Evolutionary conservation across 192 early-diverging fungal species (phyloP).

Genomic region (Coemansia sp.): DNA sequence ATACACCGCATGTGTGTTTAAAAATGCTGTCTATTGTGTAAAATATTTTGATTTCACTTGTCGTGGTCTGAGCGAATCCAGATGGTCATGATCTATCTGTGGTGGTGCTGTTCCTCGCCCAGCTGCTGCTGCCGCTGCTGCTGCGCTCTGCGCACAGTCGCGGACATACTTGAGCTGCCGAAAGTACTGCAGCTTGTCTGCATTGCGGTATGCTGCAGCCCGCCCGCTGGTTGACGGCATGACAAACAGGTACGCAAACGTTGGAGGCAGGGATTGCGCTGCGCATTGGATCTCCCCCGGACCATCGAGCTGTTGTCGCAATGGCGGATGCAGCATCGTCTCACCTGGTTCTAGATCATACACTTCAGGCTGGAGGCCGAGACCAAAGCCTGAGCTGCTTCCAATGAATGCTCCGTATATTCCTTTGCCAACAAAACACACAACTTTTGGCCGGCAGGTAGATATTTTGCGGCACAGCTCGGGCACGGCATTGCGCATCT

Average conservation of each 20-base stretch:
- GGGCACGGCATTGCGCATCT: constrained; percentile 64
- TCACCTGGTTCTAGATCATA: constrained; percentile 10
- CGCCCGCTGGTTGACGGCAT: constrained; percentile 75
- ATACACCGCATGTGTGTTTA: not conserved
- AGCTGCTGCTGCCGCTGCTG: not conserved
- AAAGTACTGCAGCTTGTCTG: constrained; percentile 62
- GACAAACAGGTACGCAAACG: constrained; percentile 54
- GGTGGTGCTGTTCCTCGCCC: no score
- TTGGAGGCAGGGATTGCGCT: not conserved
- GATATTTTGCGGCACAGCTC: constrained; percentile 62
- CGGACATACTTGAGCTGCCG: constrained; percentile 48
- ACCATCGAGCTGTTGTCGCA: not conserved
- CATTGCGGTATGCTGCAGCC: constrained; percentile 61
- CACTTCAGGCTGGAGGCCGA: constrained; percentile 53
- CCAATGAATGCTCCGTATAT: constrained; percentile 63
- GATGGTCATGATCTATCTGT: constrained; percentile 9
- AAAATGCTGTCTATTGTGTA: not conserved
- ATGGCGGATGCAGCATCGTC: not conserved
- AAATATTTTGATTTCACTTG: constrained; percentile 34
- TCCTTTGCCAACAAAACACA: constrained; percentile 70
- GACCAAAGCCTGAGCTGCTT: constrained; percentile 8
- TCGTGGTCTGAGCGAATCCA: constrained; percentile 21
- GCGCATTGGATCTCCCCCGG: not conserved
- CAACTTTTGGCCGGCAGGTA: constrained; percentile 57
- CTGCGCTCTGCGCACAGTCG: constrained; percentile 22